Base-by-base conservation (phyloP, 352 stramenopile species). In the Aphanomyces invadans region DNA sequence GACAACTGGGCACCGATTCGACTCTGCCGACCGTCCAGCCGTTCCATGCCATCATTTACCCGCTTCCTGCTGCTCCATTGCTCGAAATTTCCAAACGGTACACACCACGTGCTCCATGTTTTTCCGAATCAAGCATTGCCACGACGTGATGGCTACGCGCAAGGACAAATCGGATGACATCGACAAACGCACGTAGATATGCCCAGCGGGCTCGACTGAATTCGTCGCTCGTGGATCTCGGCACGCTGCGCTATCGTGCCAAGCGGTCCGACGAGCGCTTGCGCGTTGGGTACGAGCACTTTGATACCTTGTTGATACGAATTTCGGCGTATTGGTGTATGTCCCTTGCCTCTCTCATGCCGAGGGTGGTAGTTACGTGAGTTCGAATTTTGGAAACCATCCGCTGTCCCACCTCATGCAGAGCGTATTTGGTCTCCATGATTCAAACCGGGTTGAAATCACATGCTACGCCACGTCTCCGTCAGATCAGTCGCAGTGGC, bases 31-130 rank as follows among this genome's bases (percentile, higher is more conserved):
- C 78, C 1, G 83, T 97, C 19, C 92, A 98, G 74, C 92, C 92
- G 4, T 97, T 97, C 76, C 91, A 98, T 69, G 85, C 88, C 31
- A 77, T 97, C 7, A 86, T 95, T 48, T 97, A 97, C 70, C 89
- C 90, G 17, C 61, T 98, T 29, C 82, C 76, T 28, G 83, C 90
- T 73, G 74, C 86, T 64, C 74, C 77, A 19, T 88, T 89, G 66
- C 76, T 89, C 46, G 85, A 90, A 45, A 90, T 93, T 32, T 86
- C 83, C 7, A 68, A 72, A 15, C 75, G 84, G 5, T 93, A 91
- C 46, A n/a, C 21, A 15, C 10, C 26, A 32, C 19, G 3, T 62
- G 19, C 7, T 32, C 15, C 32, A 17, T 49, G n/a, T n/a, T n/a
- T n/a, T n/a, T n/a, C n/a, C n/a, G n/a, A n/a, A n/a, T n/a, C n/a